Percentiles rank a stretch among this genome's conserved stretches.
phyloP scores from a whole-genome alignment of 108 stramenopile species.

The Skeletonema costatum region DNA sequence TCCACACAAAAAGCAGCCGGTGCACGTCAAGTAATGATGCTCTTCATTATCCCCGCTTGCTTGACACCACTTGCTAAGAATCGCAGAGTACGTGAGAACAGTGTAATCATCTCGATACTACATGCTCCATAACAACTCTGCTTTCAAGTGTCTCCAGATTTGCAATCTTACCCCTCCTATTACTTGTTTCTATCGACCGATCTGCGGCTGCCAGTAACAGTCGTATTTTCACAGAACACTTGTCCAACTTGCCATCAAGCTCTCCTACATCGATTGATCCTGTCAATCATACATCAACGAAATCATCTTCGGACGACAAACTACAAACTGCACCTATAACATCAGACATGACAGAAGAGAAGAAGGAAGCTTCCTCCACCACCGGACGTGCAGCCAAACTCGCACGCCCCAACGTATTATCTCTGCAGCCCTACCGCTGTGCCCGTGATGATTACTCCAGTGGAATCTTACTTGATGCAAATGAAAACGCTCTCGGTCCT shows the following conservation, averaged over 20 bases:
- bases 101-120: background rate
- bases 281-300: background rate
- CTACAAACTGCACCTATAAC: background rate
- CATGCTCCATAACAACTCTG: background rate
- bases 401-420: slow-evolving; percentile 92
- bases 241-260: background rate
- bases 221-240: background rate
- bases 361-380: slow-evolving; percentile 25
- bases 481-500: slow-evolving; percentile 94
- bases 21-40: too few species aligned
- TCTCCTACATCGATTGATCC: background rate
- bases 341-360: slow-evolving; percentile 22
- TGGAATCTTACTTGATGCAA: slow-evolving; percentile 94
- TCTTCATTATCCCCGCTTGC: too few species aligned
- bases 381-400: slow-evolving; percentile 62
- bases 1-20: too few species aligned
- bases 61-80: background rate
- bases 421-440: slow-evolving; percentile 93
- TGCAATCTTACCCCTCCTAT: background rate
- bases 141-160: background rate
- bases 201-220: background rate
- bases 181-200: background rate
- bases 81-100: background rate
- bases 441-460: slow-evolving; percentile 94
- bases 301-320: background rate